Evolutionary conservation across 768 basidiomycete species (phyloP).

Genomic region (Boletellus sp.): DNA sequence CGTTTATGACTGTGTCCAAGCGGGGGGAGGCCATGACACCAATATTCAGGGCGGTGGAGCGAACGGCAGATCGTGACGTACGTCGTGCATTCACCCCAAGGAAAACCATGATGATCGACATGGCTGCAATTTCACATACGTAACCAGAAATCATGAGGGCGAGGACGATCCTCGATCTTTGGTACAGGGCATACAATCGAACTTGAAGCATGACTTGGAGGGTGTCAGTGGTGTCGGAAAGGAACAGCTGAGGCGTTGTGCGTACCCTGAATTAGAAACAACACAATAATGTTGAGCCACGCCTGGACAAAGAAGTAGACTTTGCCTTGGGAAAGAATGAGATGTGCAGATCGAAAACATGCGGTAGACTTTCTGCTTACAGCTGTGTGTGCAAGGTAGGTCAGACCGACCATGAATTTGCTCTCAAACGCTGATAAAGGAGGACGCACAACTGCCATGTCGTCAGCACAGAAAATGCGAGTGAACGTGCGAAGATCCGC

Average conservation of each 20-base stretch:
- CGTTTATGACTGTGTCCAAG: slow-evolving; percentile 7
- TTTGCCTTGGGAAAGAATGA: slow-evolving; percentile 8
- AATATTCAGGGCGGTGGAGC: not conserved
- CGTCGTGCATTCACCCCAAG: slow-evolving; percentile 3
- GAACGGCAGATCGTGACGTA: not conserved
- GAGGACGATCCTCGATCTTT: slow-evolving; percentile 4
- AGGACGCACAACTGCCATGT: slow-evolving; percentile 14
- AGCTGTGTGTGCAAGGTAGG: slow-evolving; percentile 2
- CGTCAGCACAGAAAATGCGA: not conserved
- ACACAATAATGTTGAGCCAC: not conserved
- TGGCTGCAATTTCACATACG: slow-evolving; percentile 5
- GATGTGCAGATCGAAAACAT: not conserved
- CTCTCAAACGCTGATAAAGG: not conserved
- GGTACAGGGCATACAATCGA: slow-evolving; percentile 11
- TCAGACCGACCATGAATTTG: not conserved
- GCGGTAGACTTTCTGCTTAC: slow-evolving; percentile 5
- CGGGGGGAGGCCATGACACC: not conserved
- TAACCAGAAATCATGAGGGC: slow-evolving; percentile 3
- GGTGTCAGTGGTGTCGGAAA: not conserved
- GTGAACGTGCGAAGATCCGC: not conserved
- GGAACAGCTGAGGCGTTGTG: not conserved
- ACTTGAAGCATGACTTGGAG: slow-evolving; percentile 12
- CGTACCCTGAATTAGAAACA: slow-evolving; percentile 8
- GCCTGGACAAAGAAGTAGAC: slow-evolving; percentile 4
- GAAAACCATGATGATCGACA: slow-evolving; percentile 2